Conservation (phyloP, 2,329 filamentous ascomycete genomes). For the Exophiala spinifera region DNA sequence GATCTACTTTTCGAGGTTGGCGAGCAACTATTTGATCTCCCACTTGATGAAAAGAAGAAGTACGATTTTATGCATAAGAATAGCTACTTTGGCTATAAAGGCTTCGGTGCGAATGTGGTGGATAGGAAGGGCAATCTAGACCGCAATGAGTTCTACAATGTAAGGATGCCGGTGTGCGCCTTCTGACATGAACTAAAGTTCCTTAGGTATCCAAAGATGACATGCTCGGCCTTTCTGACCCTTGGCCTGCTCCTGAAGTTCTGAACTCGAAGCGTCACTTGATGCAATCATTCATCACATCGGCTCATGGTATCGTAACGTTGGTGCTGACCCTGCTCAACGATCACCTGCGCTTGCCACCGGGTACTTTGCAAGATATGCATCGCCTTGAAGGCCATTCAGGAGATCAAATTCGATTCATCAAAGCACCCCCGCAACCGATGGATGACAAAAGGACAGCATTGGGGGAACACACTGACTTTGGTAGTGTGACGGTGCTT, state of each 20-base stretch:
- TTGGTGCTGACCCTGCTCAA: slow-evolving; percentile 47
- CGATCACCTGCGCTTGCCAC: slow-evolving; percentile 42
- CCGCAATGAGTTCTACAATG: slow-evolving; percentile 56
- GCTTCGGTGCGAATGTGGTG: slow-evolving; percentile 45
- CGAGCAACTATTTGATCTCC: slow-evolving; percentile 47
- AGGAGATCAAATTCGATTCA: slow-evolving; percentile 55
- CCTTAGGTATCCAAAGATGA: slow-evolving; percentile 52
- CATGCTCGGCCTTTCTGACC: slow-evolving; percentile 40
- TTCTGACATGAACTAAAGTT: slow-evolving; percentile 10
- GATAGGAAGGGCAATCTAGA: slow-evolving; percentile 50
- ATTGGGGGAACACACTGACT: slow-evolving; percentile 56
- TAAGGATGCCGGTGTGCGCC: slow-evolving; percentile 29
- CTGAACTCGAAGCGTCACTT: slow-evolving; percentile 37
- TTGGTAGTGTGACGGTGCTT: slow-evolving; percentile 55
- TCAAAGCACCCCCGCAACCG: slow-evolving; percentile 49
- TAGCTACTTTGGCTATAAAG: slow-evolving; percentile 55
- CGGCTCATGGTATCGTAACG: slow-evolving; percentile 46
- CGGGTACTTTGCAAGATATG: slow-evolving; percentile 43
- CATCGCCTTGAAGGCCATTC: slow-evolving; percentile 45
- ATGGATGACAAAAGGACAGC: slow-evolving; percentile 42
- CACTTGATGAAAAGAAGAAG: slow-evolving; percentile 50
- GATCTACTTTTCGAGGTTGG: slow-evolving; percentile 48
- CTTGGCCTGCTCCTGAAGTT: slow-evolving; percentile 44
- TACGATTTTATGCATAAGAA: slow-evolving; percentile 53
- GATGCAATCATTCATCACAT: slow-evolving; percentile 45